Evolutionary conservation across 2,329 filamentous ascomycete species (phyloP).

Genomic region (Trichoderma cornu-damae): DNA sequence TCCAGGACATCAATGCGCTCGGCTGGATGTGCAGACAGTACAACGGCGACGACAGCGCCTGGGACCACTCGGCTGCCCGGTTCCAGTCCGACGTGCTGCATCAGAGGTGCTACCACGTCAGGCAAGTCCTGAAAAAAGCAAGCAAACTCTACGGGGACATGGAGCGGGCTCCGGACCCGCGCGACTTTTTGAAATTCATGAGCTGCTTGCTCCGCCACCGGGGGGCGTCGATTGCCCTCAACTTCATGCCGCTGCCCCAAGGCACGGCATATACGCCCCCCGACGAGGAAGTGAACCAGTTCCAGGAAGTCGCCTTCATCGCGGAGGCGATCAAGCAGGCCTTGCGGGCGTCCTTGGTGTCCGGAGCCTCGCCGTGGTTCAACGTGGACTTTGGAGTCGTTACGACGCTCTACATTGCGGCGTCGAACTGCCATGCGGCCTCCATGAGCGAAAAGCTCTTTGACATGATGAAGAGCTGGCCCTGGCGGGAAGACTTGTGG

Average conservation of each 20-base stretch:
- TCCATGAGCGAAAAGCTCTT: slow-evolving; percentile 15
- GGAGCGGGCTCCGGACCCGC: neutral
- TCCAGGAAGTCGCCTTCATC: slow-evolving; percentile 17
- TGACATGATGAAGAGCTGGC: slow-evolving; percentile 20
- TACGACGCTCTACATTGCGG: slow-evolving; percentile 19
- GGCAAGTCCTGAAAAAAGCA: slow-evolving; percentile 18
- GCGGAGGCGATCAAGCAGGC: slow-evolving; percentile 12
- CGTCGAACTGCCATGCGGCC: slow-evolving; percentile 15
- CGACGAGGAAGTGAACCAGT: slow-evolving; percentile 9
- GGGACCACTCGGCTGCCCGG: slow-evolving; percentile 18
- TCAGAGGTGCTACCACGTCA: slow-evolving; percentile 18
- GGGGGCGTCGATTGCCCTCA: slow-evolving; percentile 9
- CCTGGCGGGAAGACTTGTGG: slow-evolving; percentile 22
- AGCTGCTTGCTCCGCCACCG: slow-evolving; percentile 18
- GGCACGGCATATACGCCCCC: slow-evolving; percentile 1
- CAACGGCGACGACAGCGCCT: slow-evolving; percentile 20
- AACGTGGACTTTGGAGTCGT: slow-evolving; percentile 21
- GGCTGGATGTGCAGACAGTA: slow-evolving; percentile 21
- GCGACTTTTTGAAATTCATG: slow-evolving; percentile 13
- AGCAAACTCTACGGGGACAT: neutral
- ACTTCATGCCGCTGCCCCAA: neutral
- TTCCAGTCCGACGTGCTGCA: slow-evolving; percentile 23
- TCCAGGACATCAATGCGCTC: slow-evolving; percentile 25
- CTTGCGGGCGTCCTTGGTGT: neutral
- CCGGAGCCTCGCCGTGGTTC: slow-evolving; percentile 7